These are phyloP conservation scores for Elongisporangium undulatum DNA, from an alignment of 352 stramenopile species.

Conservation along the genomic window DNA sequence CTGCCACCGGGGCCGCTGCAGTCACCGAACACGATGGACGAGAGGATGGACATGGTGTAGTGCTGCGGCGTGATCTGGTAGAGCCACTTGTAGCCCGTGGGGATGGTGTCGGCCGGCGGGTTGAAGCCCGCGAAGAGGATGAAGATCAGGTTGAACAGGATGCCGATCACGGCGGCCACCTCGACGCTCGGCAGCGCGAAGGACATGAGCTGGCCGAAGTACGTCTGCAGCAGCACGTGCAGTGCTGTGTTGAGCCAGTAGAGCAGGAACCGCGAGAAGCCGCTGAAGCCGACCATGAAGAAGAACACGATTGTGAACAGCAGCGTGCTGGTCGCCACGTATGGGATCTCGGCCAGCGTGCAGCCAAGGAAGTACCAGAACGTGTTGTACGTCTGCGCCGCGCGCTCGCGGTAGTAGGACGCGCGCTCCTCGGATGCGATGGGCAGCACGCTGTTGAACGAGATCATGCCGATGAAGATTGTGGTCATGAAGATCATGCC, in stretches of 20 bases:
- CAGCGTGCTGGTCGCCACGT: slow-evolving; percentile 31
- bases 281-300: slow-evolving; percentile 46
- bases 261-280: slow-evolving; percentile 16
- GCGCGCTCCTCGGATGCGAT: slow-evolving; percentile 77
- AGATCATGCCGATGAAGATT: slow-evolving; percentile 80
- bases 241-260: slow-evolving; percentile 45
- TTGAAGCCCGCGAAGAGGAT: slow-evolving; percentile 80
- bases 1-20: slow-evolving; percentile 11
- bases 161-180: slow-evolving; percentile 33
- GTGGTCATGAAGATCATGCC: slow-evolving; percentile 84
- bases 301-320: slow-evolving; percentile 54
- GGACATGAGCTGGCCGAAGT: slow-evolving; percentile 38
- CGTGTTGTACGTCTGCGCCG: slow-evolving; percentile 77
- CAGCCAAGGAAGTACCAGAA: slow-evolving; percentile 63
- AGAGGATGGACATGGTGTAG: slow-evolving; percentile 39
- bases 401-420: slow-evolving; percentile 67
- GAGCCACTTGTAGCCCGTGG: slow-evolving; percentile 47
- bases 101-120: slow-evolving; percentile 45
- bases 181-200: slow-evolving; percentile 37
- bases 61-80: slow-evolving; percentile 48
- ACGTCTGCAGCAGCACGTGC: slow-evolving; percentile 40
- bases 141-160: slow-evolving; percentile 60
- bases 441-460: slow-evolving; percentile 76
- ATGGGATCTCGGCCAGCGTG: slow-evolving; percentile 73
- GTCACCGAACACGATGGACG: slow-evolving; percentile 34